Percentiles rank a stretch among this genome's conserved stretches.
Conservation (phyloP, 495 filamentous ascomycete genomes). For the Aspergillus nidulans region DNA sequence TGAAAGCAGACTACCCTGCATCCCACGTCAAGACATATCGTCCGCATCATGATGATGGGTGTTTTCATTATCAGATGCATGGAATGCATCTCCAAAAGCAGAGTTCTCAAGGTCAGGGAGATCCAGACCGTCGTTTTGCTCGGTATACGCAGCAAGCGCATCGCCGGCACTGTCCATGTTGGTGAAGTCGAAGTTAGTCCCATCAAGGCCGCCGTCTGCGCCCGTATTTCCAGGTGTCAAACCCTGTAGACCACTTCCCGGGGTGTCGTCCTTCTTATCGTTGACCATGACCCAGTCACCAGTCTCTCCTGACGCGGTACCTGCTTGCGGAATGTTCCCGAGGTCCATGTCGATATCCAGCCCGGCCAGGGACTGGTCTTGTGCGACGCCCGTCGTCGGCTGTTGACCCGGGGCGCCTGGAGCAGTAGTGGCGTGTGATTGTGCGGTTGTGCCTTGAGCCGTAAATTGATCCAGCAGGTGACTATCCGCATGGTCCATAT, state of each 20-base stretch:
- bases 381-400: slow-evolving; percentile 10
- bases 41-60: slow-evolving; percentile 41
- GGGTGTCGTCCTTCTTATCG: slow-evolving; percentile 39
- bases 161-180: slow-evolving; percentile 60
- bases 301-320: slow-evolving; percentile 35
- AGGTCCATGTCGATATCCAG: slow-evolving; percentile 46
- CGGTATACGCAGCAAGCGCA: slow-evolving; percentile 56
- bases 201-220: slow-evolving; percentile 34
- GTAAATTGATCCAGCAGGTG: slow-evolving; percentile 61
- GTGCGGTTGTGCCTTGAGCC: slow-evolving; percentile 14
- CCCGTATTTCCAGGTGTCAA: slow-evolving; percentile 26
- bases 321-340: slow-evolving; percentile 26
- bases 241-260: slow-evolving; percentile 23
- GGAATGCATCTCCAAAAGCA: slow-evolving; percentile 61
- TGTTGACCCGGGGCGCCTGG: slow-evolving; percentile 18
- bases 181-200: slow-evolving; percentile 50
- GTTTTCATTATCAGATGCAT: slow-evolving; percentile 52
- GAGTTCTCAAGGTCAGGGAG: slow-evolving; percentile 53
- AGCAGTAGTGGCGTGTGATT: not conserved
- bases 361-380: slow-evolving; percentile 6
- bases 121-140: slow-evolving; percentile 47
- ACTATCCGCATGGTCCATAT: slow-evolving; percentile 58
- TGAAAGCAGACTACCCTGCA: slow-evolving; percentile 13
- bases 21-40: slow-evolving; percentile 32
- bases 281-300: slow-evolving; percentile 60